Evolutionary conservation across 768 basidiomycete species (phyloP).

Genomic region (Coprinopsis cinerea): DNA sequence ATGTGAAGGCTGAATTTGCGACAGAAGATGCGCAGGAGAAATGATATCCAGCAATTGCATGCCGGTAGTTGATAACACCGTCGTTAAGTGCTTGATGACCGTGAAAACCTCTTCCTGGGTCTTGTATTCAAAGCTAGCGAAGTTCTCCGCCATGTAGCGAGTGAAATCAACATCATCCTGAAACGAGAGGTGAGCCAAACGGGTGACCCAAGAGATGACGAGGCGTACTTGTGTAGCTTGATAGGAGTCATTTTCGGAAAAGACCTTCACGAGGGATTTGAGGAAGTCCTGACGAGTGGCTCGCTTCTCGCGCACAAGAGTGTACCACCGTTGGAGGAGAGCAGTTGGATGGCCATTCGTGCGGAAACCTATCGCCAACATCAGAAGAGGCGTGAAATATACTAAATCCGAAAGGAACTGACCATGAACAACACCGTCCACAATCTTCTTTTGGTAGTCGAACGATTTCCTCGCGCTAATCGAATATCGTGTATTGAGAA

Average conservation of each 20-base stretch:
- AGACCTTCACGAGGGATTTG: conserved; percentile 72
- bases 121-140: conserved; percentile 90
- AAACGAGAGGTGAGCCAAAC: not conserved
- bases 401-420: conserved; percentile 6
- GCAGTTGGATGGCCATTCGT: conserved; percentile 61
- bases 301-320: conserved; percentile 89
- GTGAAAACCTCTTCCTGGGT: conserved; percentile 89
- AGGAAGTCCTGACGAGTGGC: conserved; percentile 80
- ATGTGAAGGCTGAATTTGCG: conserved; percentile 57
- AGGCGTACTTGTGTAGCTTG: conserved; percentile 62
- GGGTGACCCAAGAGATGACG: conserved; percentile 3
- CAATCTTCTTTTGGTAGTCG: conserved; percentile 69
- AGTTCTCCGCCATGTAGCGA: conserved; percentile 94
- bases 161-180: conserved; percentile 82
- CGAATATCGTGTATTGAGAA: conserved; percentile 81
- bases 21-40: conserved; percentile 64
- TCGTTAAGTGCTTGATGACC: conserved; percentile 74
- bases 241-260: conserved; percentile 62
- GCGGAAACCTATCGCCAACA: conserved; percentile 49
- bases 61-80: conserved; percentile 70
- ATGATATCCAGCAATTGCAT: conserved; percentile 74
- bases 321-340: conserved; percentile 85
- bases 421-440: conserved; percentile 50
- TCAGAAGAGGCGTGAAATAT: conserved; percentile 4
- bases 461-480: conserved; percentile 79